Evolutionary conservation across 805 yeast species (phyloP).

Genomic region (Grigorovia jiainica): DNA sequence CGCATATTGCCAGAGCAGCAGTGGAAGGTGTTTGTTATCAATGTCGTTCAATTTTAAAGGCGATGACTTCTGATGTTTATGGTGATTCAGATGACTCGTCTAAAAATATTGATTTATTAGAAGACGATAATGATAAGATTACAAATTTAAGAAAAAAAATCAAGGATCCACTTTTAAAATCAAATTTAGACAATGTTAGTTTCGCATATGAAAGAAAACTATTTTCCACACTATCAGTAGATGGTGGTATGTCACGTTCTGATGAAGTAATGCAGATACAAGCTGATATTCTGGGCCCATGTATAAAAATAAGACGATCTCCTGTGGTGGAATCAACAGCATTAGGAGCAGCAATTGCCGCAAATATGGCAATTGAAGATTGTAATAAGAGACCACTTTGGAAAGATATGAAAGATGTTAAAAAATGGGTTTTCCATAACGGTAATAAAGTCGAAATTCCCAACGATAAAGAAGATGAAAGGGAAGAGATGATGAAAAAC

Average conservation of each 20-base stretch:
- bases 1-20: constrained; percentile 90
- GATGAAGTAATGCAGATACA: constrained; percentile 90
- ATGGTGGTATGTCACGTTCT: constrained; percentile 92
- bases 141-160: not conserved
- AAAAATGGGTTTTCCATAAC: constrained; percentile 89
- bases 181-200: not conserved
- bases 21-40: constrained; percentile 93
- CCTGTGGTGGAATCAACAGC: constrained; percentile 87
- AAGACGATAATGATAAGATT: constrained; percentile 1
- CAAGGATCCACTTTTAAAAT: constrained; percentile 6
- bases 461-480: constrained; percentile 12
- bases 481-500: constrained; percentile 10
- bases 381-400: constrained; percentile 54
- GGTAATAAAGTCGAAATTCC: constrained; percentile 33
- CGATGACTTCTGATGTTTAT: constrained; percentile 82
- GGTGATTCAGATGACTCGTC: constrained; percentile 19
- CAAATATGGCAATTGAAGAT: constrained; percentile 54
- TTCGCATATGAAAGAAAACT: constrained; percentile 37
- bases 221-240: constrained; percentile 60
- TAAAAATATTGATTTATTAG: constrained; percentile 9
- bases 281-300: constrained; percentile 83
- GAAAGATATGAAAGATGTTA: constrained; percentile 65
- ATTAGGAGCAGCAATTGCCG: constrained; percentile 92
- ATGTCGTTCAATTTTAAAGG: constrained; percentile 79
- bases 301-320: constrained; percentile 73